Evolutionary conservation across 1,284 basidiomycete species (phyloP).

Genomic region (Phylloboletellus chloephorus): DNA sequence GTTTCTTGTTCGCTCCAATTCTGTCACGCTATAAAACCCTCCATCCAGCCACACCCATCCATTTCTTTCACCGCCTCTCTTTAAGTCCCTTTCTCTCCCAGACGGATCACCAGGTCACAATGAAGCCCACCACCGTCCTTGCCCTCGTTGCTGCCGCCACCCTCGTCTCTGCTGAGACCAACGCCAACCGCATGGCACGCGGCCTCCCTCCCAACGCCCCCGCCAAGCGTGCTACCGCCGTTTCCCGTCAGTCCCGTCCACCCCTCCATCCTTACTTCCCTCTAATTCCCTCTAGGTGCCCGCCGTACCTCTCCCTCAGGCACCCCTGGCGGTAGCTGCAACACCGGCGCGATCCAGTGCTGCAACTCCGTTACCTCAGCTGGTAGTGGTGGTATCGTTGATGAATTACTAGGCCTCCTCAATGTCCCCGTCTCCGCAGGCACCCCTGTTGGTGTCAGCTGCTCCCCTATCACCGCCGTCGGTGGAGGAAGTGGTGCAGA

Average conservation of each 20-base stretch:
- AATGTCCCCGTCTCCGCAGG: background rate
- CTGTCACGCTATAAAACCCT: too few relatives aligned
- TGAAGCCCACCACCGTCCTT: slow-evolving; percentile 42
- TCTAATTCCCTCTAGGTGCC: slow-evolving; percentile 25
- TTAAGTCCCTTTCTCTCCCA: too few relatives aligned
- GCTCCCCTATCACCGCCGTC: slow-evolving; percentile 31
- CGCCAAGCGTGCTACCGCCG: slow-evolving; percentile 16
- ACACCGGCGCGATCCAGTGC: slow-evolving; percentile 38
- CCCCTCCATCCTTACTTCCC: background rate
- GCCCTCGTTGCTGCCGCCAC: slow-evolving; percentile 34
- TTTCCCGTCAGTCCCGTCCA: slow-evolving; percentile 16
- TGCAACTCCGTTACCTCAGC: slow-evolving; percentile 31
- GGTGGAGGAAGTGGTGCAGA: slow-evolving; percentile 26
- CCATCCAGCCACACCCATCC: too few relatives aligned
- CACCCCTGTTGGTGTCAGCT: slow-evolving; percentile 32
- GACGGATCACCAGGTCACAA: slow-evolving; percentile 15
- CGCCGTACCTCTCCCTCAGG: slow-evolving; percentile 28
- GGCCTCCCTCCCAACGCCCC: slow-evolving; percentile 40
- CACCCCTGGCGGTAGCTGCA: slow-evolving; percentile 28
- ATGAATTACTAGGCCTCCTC: background rate
- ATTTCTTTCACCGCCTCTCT: too few relatives aligned
- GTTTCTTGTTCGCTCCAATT: too few relatives aligned
- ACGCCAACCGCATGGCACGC: slow-evolving; percentile 46
- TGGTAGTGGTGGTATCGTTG: slow-evolving; percentile 2
- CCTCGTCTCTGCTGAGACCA: slow-evolving; percentile 40